phyloP scores from a whole-genome alignment of 2,329 filamentous ascomycete genomes.

The Davidsoniella virescens region DNA sequence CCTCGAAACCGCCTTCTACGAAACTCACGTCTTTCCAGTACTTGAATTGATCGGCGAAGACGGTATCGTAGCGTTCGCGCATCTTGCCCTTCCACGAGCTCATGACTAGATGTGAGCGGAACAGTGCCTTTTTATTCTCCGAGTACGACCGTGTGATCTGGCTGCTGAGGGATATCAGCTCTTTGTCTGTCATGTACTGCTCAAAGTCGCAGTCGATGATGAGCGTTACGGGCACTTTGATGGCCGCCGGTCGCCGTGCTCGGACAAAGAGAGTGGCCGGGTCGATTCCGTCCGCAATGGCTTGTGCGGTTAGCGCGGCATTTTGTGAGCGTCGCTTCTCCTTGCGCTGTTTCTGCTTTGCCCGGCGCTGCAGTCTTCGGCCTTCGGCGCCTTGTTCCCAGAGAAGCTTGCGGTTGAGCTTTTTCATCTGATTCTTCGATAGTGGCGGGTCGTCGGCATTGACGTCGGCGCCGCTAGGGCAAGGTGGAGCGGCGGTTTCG shows the following conservation, averaged over 20 bases:
- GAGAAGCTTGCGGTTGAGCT: slow-evolving; percentile 50
- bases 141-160: slow-evolving; percentile 84
- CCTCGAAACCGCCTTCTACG: slow-evolving; percentile 55
- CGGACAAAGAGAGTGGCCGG: slow-evolving; percentile 21
- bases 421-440: slow-evolving; percentile 80
- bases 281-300: slow-evolving; percentile 26
- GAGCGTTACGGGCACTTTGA: slow-evolving; percentile 58
- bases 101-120: slow-evolving; percentile 55
- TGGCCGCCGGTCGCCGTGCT: slow-evolving; percentile 20
- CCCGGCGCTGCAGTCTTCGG: slow-evolving; percentile 36
- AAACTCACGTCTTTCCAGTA: slow-evolving; percentile 70
- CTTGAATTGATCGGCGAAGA: slow-evolving; percentile 53
- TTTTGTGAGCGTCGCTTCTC: slow-evolving; percentile 33
- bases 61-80: slow-evolving; percentile 62
- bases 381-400: slow-evolving; percentile 59
- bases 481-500: not conserved
- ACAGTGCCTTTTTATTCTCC: slow-evolving; percentile 58
- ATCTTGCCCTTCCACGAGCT: slow-evolving; percentile 64
- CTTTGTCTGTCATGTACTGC: slow-evolving; percentile 71
- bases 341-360: slow-evolving; percentile 34
- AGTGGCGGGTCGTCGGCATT: slow-evolving; percentile 23
- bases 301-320: slow-evolving; percentile 31
- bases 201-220: slow-evolving; percentile 90
- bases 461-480: not conserved
- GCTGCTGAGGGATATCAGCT: slow-evolving; percentile 63